Conservation (phyloP, 2,329 filamentous ascomycete genomes). For the Claviceps fusiformis region DNA sequence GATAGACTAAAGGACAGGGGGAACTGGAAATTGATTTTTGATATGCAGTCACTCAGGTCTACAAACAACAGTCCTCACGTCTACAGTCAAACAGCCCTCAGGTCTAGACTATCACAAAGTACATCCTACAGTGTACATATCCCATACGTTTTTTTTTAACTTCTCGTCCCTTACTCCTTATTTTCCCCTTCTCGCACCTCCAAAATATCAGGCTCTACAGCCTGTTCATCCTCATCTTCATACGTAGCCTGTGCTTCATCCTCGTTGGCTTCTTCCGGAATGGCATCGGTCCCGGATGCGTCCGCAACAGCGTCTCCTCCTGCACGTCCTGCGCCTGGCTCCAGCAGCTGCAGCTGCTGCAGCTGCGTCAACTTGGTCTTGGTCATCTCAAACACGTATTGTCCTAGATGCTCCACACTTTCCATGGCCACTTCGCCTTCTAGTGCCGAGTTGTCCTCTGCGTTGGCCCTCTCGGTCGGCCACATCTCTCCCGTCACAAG, state of each 20-base stretch:
- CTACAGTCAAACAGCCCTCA: neutral
- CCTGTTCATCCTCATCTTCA: conserved; percentile 18
- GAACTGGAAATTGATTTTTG: too few relatives aligned
- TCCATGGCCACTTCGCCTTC: conserved; percentile 62
- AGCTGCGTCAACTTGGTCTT: conserved; percentile 42
- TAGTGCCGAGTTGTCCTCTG: conserved; percentile 28
- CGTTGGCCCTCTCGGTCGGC: conserved; percentile 45
- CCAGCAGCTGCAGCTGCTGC: conserved; percentile 19
- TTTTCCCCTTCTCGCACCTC: conserved; percentile 18
- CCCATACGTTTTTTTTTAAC: too few relatives aligned
- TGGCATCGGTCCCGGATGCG: conserved; percentile 10
- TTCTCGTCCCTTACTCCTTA: neutral
- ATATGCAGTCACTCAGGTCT: too few relatives aligned
- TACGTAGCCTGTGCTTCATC: conserved; percentile 17
- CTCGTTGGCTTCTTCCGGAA: conserved; percentile 15
- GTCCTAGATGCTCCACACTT: conserved; percentile 81
- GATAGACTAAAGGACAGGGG: too few relatives aligned
- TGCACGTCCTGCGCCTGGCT: neutral
- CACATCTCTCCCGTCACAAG: conserved; percentile 80
- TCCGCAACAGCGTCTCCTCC: conserved; percentile 1
- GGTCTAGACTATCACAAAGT: neutral
- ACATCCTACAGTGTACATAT: neutral
- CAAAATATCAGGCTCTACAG: conserved; percentile 21
- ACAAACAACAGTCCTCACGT: too few relatives aligned
- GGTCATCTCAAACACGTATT: conserved; percentile 97